Percentiles rank a stretch among this genome's conserved stretches.
Conservation (phyloP, 1,139 yeast genomes). For the Insectozyma bohioensis region DNA sequence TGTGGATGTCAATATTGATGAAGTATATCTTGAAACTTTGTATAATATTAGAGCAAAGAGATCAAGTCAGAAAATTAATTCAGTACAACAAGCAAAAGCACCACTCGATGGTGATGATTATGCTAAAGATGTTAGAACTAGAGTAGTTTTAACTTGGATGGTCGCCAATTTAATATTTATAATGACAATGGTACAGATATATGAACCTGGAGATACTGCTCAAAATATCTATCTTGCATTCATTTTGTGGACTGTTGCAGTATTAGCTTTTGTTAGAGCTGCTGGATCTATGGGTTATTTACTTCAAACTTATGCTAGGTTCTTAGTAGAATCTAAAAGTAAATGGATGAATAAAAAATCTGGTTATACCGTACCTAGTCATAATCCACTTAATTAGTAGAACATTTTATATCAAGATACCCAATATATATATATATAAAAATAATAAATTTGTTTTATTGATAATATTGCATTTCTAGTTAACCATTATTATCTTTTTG, state of each 20-base stretch:
- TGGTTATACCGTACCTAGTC: conserved; percentile 38
- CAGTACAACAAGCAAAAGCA: conserved; percentile 42
- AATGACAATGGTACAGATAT: conserved; percentile 85
- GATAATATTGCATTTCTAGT: too few relatives aligned
- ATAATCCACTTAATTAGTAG: conserved; percentile 36
- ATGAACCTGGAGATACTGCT: conserved; percentile 56
- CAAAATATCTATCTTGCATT: conserved; percentile 74
- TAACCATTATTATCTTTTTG: too few relatives aligned
- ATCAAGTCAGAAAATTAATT: conserved; percentile 52
- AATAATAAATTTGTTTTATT: too few relatives aligned
- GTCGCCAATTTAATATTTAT: conserved; percentile 74
- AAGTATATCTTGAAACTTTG: conserved; percentile 76
- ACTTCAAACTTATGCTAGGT: conserved; percentile 38
- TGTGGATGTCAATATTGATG: conserved; percentile 87
- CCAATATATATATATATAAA: too few relatives aligned
- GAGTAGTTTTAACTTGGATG: conserved; percentile 93
- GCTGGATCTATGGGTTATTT: conserved; percentile 73
- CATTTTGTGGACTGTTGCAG: conserved; percentile 90
- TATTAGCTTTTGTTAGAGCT: conserved; percentile 75
- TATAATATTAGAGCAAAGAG: conserved; percentile 74
- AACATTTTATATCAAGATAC: too few relatives aligned
- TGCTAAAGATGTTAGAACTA: conserved; percentile 89
- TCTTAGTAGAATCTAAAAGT: conserved; percentile 40
- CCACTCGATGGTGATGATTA: conserved; percentile 75
- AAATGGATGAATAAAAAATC: conserved; percentile 42